These are phyloP conservation scores for Pseudogymnoascus pannorum DNA, from an alignment of 2,329 filamentous ascomycete species.

Conservation along the genomic window DNA sequence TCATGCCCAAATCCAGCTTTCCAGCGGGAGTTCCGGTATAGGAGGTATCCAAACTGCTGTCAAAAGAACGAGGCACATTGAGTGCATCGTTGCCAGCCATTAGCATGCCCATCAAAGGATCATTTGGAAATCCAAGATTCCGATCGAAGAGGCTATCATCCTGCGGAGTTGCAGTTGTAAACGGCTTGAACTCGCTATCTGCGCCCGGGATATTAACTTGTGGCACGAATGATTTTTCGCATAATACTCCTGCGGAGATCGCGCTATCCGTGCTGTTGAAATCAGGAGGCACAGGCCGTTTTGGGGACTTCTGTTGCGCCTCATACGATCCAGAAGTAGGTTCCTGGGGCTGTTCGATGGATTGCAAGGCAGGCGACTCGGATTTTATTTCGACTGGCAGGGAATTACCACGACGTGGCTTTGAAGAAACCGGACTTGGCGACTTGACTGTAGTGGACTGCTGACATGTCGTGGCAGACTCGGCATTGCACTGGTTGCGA, in stretches of 20 bases:
- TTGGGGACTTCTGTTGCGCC: not conserved
- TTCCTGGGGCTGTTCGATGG: not conserved
- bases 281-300: not conserved
- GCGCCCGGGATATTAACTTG: not conserved
- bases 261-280: not conserved
- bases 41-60: constrained; percentile 2
- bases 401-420: not conserved
- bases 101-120: not conserved
- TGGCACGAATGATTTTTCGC: not conserved
- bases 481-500: not conserved
- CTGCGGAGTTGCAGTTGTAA: not conserved
- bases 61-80: not conserved
- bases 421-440: not conserved
- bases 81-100: not conserved
- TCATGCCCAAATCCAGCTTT: not conserved
- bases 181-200: not conserved
- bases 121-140: not conserved
- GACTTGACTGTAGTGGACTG: not conserved
- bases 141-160: not conserved
- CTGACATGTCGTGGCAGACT: not conserved
- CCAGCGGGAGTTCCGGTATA: not conserved
- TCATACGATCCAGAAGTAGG: not conserved
- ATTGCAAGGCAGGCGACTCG: not conserved
- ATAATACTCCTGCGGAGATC: not conserved
- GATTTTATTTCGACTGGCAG: constrained; percentile 2